Evolutionary conservation across 257 asterid species (phyloP), one percentile per base, ranked within the genome.

Genomic region (Gynochthodes officinalis): DNA sequence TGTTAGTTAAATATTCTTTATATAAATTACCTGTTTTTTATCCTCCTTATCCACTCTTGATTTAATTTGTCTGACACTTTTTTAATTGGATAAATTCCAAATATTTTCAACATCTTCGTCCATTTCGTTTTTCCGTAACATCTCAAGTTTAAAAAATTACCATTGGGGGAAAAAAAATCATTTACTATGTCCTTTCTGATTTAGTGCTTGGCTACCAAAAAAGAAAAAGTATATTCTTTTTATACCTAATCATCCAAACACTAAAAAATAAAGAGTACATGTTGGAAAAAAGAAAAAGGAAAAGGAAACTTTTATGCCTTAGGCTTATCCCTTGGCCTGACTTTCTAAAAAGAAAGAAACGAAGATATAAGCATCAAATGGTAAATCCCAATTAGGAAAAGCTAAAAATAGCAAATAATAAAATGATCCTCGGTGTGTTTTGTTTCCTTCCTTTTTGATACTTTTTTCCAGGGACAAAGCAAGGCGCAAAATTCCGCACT

Each of bases 391-490:
- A 10, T 48, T 48, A 10, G n/a, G 54, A 48, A 48, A 48, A 48
- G n/a, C 21, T 18, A 0, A 48, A 48, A 48, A 2, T 13, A n/a
- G n/a, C 54, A 48, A 48, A 48, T 16, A 48, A n/a, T n/a, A n/a
- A n/a, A 13, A 48, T 2, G 54, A 48, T 43, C 6, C n/a, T n/a
- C n/a, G n/a, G n/a, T 10, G 57, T 3, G 57, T 50, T 13, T 15
- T 21, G 3, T 16, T 7, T 39, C 7, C 21, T 37, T 65, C 39
- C 33, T 65, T n/a, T 65, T 14, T 58, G 76, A 73, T 63, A 27
- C 71, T 73, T 63, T 72, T 61, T 63, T 49, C n/a, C 4, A 8
- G 15, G 44, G 54, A 50, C 64, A 73, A 73, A 73, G 77, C 77
- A 73, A 50, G 37, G 27, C 37, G 43, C 13, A 72, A 39, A 71